These are phyloP conservation scores for Teunomyces lycoperdinae DNA, from an alignment of 805 yeast genomes.

Conservation along the genomic window DNA sequence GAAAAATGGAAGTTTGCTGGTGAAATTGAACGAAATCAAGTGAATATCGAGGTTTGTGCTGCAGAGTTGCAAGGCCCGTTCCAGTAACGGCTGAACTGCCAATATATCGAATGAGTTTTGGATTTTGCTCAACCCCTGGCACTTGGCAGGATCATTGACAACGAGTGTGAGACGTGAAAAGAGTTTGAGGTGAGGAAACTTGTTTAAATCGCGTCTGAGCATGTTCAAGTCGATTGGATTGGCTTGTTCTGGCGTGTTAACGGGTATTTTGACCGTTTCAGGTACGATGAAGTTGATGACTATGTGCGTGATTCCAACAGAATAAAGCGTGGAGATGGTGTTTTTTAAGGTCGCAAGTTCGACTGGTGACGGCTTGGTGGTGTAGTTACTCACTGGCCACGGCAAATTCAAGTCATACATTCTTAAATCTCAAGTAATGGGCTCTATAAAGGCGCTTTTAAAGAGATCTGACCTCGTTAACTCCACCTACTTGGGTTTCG, in stretches of 20 bases:
- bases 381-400: constrained; percentile 62
- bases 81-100: constrained; percentile 77
- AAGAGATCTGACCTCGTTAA: no score
- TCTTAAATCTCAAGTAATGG: no score
- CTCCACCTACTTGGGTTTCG: no score
- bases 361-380: constrained; percentile 34
- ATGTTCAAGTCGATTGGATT: constrained; percentile 43
- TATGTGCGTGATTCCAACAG: constrained; percentile 69
- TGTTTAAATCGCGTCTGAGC: constrained; percentile 16
- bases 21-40: constrained; percentile 68
- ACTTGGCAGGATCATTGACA: constrained; percentile 74
- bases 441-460: no score
- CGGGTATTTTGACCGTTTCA: constrained; percentile 53
- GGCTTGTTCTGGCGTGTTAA: constrained; percentile 40
- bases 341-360: constrained; percentile 47
- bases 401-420: constrained; percentile 65
- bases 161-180: constrained; percentile 73
- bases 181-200: constrained; percentile 37
- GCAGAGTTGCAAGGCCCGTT: constrained; percentile 72
- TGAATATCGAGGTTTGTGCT: constrained; percentile 79
- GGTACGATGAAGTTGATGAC: constrained; percentile 67
- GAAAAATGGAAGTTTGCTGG: constrained; percentile 65
- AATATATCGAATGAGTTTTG: constrained; percentile 66
- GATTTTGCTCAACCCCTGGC: constrained; percentile 55
- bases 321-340: constrained; percentile 51